Evolutionary conservation across 495 filamentous ascomycete species (phyloP).

Genomic region (Umbilicaria muhlenbergii): DNA sequence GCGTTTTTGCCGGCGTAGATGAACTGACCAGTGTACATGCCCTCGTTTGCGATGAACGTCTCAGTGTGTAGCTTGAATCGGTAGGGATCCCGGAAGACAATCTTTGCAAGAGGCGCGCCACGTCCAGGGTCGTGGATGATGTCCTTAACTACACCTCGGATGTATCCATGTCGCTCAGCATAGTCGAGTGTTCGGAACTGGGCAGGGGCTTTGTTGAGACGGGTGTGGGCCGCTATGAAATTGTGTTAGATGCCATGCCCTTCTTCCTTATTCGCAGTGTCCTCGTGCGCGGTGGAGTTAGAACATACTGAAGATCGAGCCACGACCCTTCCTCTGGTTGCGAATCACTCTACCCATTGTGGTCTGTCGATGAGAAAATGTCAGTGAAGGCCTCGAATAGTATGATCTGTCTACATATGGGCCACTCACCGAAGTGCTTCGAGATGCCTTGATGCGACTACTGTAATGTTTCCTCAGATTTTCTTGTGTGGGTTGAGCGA

Average conservation of each 20-base stretch:
- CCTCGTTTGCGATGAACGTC: slow-evolving; percentile 99
- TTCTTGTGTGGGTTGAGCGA: too few species aligned
- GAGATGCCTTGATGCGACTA: too few species aligned
- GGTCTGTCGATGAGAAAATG: background rate
- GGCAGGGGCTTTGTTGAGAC: slow-evolving; percentile 79
- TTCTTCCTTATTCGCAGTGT: slow-evolving; percentile 8
- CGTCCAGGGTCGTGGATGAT: slow-evolving; percentile 98
- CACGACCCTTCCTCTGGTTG: slow-evolving; percentile 96
- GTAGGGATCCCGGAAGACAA: slow-evolving; percentile 89
- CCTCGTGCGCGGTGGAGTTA: slow-evolving; percentile 9
- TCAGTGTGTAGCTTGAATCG: slow-evolving; percentile 78
- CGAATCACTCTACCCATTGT: slow-evolving; percentile 74
- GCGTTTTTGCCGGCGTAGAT: slow-evolving; percentile 99
- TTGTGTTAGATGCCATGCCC: slow-evolving; percentile 22
- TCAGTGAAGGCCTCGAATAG: background rate
- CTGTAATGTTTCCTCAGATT: too few species aligned
- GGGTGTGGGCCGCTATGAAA: slow-evolving; percentile 59
- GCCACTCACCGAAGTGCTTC: too few species aligned
- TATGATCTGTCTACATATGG: too few species aligned
- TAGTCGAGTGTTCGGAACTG: slow-evolving; percentile 93
- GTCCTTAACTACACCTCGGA: slow-evolving; percentile 92
- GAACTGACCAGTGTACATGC: slow-evolving; percentile 99
- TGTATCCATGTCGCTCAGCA: slow-evolving; percentile 91
- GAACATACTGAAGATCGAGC: slow-evolving; percentile 90
- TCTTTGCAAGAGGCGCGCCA: slow-evolving; percentile 92